Evolutionary conservation across 1,139 yeast genomes (phyloP), one percentile per base, ranked within the genome.

Genomic region (Pichia sp.): DNA sequence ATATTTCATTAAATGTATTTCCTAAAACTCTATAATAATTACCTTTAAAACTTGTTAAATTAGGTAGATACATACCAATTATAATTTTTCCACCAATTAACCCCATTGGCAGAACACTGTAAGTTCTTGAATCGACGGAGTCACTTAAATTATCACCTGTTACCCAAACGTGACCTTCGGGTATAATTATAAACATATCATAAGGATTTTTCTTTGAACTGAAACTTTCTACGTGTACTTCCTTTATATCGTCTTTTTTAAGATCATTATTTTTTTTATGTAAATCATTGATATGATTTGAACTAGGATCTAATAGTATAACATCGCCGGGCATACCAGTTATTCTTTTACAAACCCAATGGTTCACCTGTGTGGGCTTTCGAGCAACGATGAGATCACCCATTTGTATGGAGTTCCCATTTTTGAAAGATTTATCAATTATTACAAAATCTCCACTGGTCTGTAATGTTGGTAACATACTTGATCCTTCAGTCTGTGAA

Each of bases 241-340:
- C 53, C 16, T 44, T 50, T 9, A 13, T 24, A 16, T 15, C 15
- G 15, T 40, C 12, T 22, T 20, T 40, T 40, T 22, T 24, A 24
- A n/a, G 23, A 16, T 11, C 42, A 8, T 25, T 34, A 23, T 15
- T 45, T 20, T 47, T 43, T 12, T 45, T 38, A 24, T 47, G 46
- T 25, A 59, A 38, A 13, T 52, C 46, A 4, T 53, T 46, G 7
- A 64, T 41, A 9, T 61, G 52, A 27, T 57, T 76, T 49, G 77
- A 71, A 38, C 88, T 79, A 11, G 97, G 97, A 63, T 90, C 97
- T 2, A 88, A 73, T 51, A 85, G 66, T 3, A 90, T 77, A 16
- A 81, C 62, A 67, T 90, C 97, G 0, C 97, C 97, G 0, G 97
- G 95, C 96, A 90, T 85, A 0, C 97, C 98, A 0, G 96, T 83